phyloP scores from a whole-genome alignment of 2,329 filamentous ascomycete genomes.

The Tolypocladium amazonense region DNA sequence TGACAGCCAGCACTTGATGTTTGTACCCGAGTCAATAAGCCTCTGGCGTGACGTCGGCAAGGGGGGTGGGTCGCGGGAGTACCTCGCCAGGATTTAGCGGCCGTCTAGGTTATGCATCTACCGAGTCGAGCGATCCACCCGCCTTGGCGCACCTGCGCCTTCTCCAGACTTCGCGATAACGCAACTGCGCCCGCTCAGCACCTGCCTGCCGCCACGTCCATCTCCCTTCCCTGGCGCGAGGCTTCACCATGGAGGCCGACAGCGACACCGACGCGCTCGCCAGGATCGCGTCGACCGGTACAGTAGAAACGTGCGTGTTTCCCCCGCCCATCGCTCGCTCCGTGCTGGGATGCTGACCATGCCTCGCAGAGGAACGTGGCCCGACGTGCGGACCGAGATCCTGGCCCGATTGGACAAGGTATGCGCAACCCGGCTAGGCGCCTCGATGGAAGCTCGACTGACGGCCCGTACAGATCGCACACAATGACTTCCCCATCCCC shows the following conservation, averaged over 20 bases:
- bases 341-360: constrained; percentile 15
- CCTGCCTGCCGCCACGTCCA: too few species aligned
- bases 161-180: neutral
- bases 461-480: constrained; percentile 49
- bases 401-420: constrained; percentile 58
- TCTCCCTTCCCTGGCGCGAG: constrained; percentile 6
- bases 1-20: too few species aligned
- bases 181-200: neutral
- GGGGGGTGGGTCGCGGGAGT: too few species aligned
- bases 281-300: constrained; percentile 37
- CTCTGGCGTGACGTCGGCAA: too few species aligned
- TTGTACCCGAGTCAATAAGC: too few species aligned
- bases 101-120: neutral
- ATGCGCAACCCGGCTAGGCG: constrained; percentile 5
- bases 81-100: neutral
- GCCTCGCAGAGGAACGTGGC: constrained; percentile 54
- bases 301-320: constrained; percentile 43
- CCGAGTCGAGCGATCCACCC: neutral
- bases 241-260: constrained; percentile 42
- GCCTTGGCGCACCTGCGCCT: neutral
- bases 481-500: constrained; percentile 65
- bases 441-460: constrained; percentile 1
- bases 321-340: constrained; percentile 2
- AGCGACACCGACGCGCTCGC: constrained; percentile 37
- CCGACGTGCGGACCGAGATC: constrained; percentile 52